phyloP scores from a whole-genome alignment of 2,329 filamentous ascomycete species.

The Phaeophleospora eucalypticola region DNA sequence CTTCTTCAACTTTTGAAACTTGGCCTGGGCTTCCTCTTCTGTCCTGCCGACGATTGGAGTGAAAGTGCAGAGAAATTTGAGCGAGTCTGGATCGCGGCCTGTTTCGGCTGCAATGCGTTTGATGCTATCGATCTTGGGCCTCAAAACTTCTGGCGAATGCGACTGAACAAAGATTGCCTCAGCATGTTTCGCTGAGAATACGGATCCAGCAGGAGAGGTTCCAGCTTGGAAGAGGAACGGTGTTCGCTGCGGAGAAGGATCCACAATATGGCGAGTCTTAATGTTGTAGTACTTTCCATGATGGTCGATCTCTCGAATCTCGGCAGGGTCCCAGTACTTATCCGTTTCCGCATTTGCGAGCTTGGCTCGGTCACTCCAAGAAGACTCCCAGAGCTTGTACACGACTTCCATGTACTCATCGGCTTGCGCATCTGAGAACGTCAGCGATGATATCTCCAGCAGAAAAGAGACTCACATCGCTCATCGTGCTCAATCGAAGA shows the following conservation, averaged over 20 bases:
- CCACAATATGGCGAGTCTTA: constrained; percentile 42
- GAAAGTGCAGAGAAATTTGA: constrained; percentile 65
- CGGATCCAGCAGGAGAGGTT: constrained; percentile 54
- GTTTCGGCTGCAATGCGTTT: constrained; percentile 47
- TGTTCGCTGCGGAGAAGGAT: constrained; percentile 40
- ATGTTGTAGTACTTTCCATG: constrained; percentile 53
- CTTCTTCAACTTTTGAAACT: constrained; percentile 57
- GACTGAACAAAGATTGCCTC: constrained; percentile 66
- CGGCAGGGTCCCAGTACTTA: constrained; percentile 55
- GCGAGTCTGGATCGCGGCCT: constrained; percentile 54
- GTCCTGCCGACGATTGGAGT: constrained; percentile 63
- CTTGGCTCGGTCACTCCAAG: constrained; percentile 55
- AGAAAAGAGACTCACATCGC: constrained; percentile 59
- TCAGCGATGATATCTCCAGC: too few species aligned
- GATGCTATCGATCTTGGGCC: constrained; percentile 62
- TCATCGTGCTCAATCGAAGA: constrained; percentile 58
- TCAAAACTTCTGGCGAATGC: constrained; percentile 58
- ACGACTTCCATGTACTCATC: constrained; percentile 60
- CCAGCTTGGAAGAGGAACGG: constrained; percentile 51
- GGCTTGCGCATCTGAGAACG: constrained; percentile 45
- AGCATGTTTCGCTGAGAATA: constrained; percentile 56
- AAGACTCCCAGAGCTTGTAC: constrained; percentile 59
- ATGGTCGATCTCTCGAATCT: constrained; percentile 59
- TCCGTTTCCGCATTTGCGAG: constrained; percentile 51
- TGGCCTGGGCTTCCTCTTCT: constrained; percentile 61